Conservation (phyloP, 805 yeast species). For the Wickerhamomyces bisporus region DNA sequence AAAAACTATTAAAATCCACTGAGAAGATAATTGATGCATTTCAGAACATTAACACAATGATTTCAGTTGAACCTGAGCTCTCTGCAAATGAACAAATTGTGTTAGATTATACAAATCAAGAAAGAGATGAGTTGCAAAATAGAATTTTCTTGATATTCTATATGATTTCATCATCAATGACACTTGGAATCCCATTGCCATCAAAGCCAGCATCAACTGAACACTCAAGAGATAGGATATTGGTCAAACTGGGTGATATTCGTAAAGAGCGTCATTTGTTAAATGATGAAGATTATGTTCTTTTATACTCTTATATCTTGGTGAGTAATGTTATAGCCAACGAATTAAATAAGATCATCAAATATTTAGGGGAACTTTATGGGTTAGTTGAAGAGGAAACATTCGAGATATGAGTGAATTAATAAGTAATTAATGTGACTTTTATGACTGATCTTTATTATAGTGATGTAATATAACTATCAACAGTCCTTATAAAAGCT, state of each 20-base stretch:
- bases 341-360: constrained; percentile 56
- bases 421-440: too few species aligned
- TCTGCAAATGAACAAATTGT: constrained; percentile 50
- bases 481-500: constrained; percentile 46
- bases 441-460: neutral
- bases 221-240: constrained; percentile 65
- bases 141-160: constrained; percentile 72
- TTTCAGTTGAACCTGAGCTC: constrained; percentile 54
- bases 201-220: constrained; percentile 72
- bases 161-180: constrained; percentile 71
- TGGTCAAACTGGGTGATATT: constrained; percentile 58
- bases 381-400: constrained; percentile 50
- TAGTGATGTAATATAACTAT: neutral
- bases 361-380: constrained; percentile 49
- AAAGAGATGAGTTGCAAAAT: constrained; percentile 65
- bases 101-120: constrained; percentile 46
- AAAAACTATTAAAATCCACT: constrained; percentile 46
- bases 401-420: constrained; percentile 13
- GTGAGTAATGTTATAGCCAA: constrained; percentile 64
- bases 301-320: constrained; percentile 68
- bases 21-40: constrained; percentile 67
- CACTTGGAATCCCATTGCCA: constrained; percentile 73
- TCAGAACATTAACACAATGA: constrained; percentile 67
- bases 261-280: constrained; percentile 34
- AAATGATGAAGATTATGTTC: constrained; percentile 68